Evolutionary conservation across 176 grass and related monocot genomes (phyloP).

Genomic region (Raddia distichophylla): DNA sequence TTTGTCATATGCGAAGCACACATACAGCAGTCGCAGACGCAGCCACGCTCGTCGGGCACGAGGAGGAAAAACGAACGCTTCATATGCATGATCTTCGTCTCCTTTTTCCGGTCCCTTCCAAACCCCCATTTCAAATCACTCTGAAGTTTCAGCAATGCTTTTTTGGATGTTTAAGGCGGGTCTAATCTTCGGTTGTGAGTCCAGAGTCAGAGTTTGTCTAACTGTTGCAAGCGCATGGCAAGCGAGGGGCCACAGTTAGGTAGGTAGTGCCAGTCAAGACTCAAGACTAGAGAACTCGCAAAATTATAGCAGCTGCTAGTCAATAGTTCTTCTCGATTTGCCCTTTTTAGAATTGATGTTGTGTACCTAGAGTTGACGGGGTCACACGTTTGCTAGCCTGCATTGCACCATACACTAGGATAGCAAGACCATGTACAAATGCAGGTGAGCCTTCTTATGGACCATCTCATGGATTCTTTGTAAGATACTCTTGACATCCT

Average conservation of each 20-base stretch:
- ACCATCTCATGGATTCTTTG: too few species aligned
- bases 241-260: constrained; percentile 30
- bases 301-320: neutral
- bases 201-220: neutral
- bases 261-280: neutral
- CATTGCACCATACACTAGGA: neutral
- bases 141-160: constrained; percentile 26
- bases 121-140: constrained; percentile 40
- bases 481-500: too few species aligned
- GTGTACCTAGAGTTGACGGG: neutral
- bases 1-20: constrained; percentile 31
- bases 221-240: constrained; percentile 29
- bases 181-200: neutral
- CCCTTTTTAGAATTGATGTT: neutral
- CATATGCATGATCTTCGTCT: neutral
- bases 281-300: neutral
- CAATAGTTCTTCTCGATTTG: neutral
- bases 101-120: constrained; percentile 45
- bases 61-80: constrained; percentile 37
- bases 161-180: neutral
- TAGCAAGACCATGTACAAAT: neutral
- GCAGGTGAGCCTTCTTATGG: too few species aligned
- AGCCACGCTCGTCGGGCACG: constrained; percentile 23
- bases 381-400: constrained; percentile 7
- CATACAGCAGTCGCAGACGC: neutral